Conservation (phyloP, 1,139 yeast genomes). For the Zygosaccharomyces pseudobailii region DNA sequence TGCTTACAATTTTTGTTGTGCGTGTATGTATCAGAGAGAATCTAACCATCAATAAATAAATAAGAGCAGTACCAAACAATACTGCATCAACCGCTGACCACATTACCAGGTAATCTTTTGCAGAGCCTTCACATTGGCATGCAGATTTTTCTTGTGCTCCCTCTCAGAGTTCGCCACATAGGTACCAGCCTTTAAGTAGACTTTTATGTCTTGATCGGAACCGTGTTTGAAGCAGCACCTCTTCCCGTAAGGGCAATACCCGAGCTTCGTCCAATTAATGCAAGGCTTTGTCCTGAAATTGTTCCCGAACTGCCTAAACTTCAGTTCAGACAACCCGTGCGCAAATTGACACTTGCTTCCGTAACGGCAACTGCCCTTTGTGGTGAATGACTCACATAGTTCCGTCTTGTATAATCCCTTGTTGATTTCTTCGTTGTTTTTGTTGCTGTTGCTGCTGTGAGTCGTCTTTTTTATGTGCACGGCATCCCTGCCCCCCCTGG, state of each 20-base stretch:
- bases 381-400: conserved; percentile 73
- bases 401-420: conserved; percentile 85
- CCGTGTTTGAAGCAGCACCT: conserved; percentile 91
- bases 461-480: conserved; percentile 13
- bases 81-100: neutral
- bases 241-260: conserved; percentile 82
- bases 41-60: conserved; percentile 8
- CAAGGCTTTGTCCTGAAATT: conserved; percentile 93
- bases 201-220: conserved; percentile 33
- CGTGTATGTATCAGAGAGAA: neutral
- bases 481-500: neutral
- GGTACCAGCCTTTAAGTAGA: conserved; percentile 28
- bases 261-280: conserved; percentile 79
- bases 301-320: conserved; percentile 66
- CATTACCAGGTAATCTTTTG: conserved; percentile 36
- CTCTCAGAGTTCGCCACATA: conserved; percentile 10
- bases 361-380: conserved; percentile 75
- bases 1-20: neutral
- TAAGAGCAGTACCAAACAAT: conserved; percentile 5
- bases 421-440: conserved; percentile 39
- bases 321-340: conserved; percentile 77
- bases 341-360: conserved; percentile 94
- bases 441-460: neutral
- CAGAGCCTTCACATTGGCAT: conserved; percentile 29
- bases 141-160: conserved; percentile 22